These are phyloP conservation scores for Cyberlindnera americana DNA, from an alignment of 805 yeast genomes.

Conservation along the genomic window DNA sequence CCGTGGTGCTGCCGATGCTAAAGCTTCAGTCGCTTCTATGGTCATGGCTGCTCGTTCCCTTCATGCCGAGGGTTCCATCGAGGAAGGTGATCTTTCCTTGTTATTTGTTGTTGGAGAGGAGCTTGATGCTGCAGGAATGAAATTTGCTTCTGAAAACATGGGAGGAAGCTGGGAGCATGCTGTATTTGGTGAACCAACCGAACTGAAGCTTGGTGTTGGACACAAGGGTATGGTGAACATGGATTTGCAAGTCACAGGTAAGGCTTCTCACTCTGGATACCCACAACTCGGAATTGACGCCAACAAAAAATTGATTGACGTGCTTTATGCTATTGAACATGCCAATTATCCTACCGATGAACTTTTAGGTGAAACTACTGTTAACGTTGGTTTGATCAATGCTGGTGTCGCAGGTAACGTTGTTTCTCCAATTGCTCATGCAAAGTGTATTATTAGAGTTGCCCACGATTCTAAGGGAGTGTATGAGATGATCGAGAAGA, in stretches of 20 bases:
- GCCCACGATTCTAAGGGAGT: conserved; percentile 44
- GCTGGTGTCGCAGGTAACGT: conserved; percentile 71
- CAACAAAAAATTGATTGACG: conserved; percentile 49
- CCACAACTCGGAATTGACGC: conserved; percentile 69
- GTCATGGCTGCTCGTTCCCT: conserved; percentile 51
- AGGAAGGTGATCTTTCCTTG: conserved; percentile 54
- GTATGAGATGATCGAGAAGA: conserved; percentile 23
- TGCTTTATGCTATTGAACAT: conserved; percentile 42
- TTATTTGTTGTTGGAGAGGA: conserved; percentile 73
- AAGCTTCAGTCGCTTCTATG: conserved; percentile 65
- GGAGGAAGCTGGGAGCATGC: conserved; percentile 54
- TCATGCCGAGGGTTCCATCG: conserved; percentile 32
- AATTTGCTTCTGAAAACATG: conserved; percentile 31
- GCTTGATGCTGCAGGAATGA: conserved; percentile 63
- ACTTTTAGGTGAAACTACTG: conserved; percentile 55
- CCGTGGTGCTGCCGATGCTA: conserved; percentile 70
- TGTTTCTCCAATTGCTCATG: conserved; percentile 54
- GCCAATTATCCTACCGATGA: conserved; percentile 47
- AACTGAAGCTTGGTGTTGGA: conserved; percentile 61
- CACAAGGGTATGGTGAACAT: conserved; percentile 58
- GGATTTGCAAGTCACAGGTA: conserved; percentile 45
- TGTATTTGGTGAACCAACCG: conserved; percentile 76
- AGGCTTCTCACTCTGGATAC: conserved; percentile 64
- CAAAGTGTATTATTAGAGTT: conserved; percentile 49
- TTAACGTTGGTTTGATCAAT: conserved; percentile 53